These are phyloP conservation scores for Aspergillus spinulosporus DNA, from an alignment of 2,329 filamentous ascomycete genomes.

Conservation along the genomic window DNA sequence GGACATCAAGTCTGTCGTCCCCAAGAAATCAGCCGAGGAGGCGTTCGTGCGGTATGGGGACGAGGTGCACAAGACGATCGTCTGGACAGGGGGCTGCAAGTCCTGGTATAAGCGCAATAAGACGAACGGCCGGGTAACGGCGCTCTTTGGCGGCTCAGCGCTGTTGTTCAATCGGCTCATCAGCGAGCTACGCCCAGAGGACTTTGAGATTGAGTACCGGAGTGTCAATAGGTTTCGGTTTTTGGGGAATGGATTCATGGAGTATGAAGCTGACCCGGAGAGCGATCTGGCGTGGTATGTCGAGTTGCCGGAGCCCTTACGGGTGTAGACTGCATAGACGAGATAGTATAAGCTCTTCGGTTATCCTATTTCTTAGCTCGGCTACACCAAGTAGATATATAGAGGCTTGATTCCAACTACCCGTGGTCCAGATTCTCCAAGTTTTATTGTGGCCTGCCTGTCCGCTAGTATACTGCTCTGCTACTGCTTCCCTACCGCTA, in stretches of 20 bases:
- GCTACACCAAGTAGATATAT: not conserved
- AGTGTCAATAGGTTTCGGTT: constrained; percentile 49
- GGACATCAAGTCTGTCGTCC: constrained; percentile 34
- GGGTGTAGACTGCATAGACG: no score
- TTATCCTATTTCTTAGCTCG: constrained; percentile 5
- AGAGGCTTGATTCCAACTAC: not conserved
- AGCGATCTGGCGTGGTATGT: constrained; percentile 32
- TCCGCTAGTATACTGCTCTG: no score
- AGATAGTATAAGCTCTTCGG: not conserved
- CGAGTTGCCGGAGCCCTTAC: not conserved
- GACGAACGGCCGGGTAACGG: constrained; percentile 47
- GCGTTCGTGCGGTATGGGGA: constrained; percentile 52
- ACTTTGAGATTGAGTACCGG: constrained; percentile 51
- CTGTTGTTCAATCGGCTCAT: constrained; percentile 41
- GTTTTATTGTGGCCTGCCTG: no score
- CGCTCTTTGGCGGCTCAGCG: constrained; percentile 48
- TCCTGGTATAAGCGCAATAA: constrained; percentile 56
- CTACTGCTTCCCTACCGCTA: no score
- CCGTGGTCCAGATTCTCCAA: no score
- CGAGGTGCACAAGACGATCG: constrained; percentile 47
- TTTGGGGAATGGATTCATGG: constrained; percentile 52
- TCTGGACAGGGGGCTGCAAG: constrained; percentile 42
- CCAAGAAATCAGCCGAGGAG: constrained; percentile 46
- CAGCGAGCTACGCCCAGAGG: constrained; percentile 47
- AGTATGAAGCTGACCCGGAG: constrained; percentile 27